These are phyloP conservation scores for Leucocoprinus birnbaumii DNA, from an alignment of 768 basidiomycete species.

Conservation along the genomic window DNA sequence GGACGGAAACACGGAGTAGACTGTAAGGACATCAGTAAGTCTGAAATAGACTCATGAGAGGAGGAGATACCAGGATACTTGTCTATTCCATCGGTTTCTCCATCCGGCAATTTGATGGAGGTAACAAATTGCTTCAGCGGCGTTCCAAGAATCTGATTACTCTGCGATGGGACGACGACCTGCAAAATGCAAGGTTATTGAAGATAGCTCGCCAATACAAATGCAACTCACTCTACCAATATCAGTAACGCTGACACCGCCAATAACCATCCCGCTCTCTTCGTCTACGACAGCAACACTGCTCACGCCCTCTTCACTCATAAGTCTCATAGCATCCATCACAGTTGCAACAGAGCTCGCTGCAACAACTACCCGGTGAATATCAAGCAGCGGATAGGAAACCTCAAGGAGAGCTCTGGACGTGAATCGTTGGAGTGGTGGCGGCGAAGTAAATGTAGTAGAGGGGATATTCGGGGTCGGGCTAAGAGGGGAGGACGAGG, in stretches of 20 bases:
- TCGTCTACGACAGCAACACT: constrained; percentile 77
- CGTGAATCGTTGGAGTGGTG: constrained; percentile 38
- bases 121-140: constrained; percentile 70
- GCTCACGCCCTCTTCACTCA: constrained; percentile 86
- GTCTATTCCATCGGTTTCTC: constrained; percentile 77
- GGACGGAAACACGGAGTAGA: constrained; percentile 70
- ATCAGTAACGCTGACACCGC: constrained; percentile 82
- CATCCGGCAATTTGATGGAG: constrained; percentile 69
- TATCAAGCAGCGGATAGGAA: constrained; percentile 61
- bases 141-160: constrained; percentile 70
- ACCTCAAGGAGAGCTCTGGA: constrained; percentile 54
- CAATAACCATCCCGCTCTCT: constrained; percentile 56
- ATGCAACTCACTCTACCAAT: constrained; percentile 57
- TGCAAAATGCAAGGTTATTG: constrained; percentile 21
- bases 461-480: too few species aligned
- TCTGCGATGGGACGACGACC: constrained; percentile 79
- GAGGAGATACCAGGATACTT: constrained; percentile 69
- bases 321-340: constrained; percentile 78
- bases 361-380: constrained; percentile 63
- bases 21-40: constrained; percentile 29
- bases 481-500: not conserved
- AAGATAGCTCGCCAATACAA: not conserved
- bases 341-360: constrained; percentile 59
- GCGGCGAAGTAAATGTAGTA: not conserved
- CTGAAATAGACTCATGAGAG: not conserved